Evolutionary conservation across 352 stramenopile species (phyloP).

Genomic region (Phytophthora macrochlamydospora): DNA sequence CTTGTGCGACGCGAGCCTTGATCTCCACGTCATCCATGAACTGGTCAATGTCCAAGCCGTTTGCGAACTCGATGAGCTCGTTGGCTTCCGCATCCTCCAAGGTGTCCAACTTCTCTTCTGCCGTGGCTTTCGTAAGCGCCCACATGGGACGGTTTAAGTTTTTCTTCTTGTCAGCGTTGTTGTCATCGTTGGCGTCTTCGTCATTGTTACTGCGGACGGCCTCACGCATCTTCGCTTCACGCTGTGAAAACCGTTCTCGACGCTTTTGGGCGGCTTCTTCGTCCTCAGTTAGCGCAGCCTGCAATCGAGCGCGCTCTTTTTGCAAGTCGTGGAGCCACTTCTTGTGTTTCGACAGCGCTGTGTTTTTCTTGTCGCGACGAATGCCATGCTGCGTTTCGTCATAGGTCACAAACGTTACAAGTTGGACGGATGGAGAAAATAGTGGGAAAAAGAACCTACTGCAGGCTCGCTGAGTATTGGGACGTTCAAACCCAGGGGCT

Average conservation of each 20-base stretch:
- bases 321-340: constrained; percentile 95
- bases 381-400: constrained; percentile 56
- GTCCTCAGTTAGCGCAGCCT: constrained; percentile 82
- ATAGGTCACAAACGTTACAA: no score
- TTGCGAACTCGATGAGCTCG: constrained; percentile 93
- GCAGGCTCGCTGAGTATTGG: constrained; percentile 74
- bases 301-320: constrained; percentile 85
- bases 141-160: constrained; percentile 82
- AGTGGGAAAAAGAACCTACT: constrained; percentile 32
- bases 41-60: constrained; percentile 93
- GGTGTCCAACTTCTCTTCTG: constrained; percentile 75
- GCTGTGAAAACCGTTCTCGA: constrained; percentile 75
- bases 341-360: constrained; percentile 92
- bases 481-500: constrained; percentile 82
- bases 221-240: constrained; percentile 80
- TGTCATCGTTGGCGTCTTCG: constrained; percentile 21
- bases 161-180: constrained; percentile 32
- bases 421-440: neutral
- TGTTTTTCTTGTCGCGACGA: constrained; percentile 92
- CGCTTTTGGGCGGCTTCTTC: constrained; percentile 68
- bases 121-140: constrained; percentile 89
- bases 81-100: constrained; percentile 87
- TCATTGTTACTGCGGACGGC: constrained; percentile 50
- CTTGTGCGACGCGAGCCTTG: constrained; percentile 78
- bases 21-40: constrained; percentile 94